Evolutionary conservation across 2,329 filamentous ascomycete species (phyloP).

Genomic region (Herpomyces periplanetae): DNA sequence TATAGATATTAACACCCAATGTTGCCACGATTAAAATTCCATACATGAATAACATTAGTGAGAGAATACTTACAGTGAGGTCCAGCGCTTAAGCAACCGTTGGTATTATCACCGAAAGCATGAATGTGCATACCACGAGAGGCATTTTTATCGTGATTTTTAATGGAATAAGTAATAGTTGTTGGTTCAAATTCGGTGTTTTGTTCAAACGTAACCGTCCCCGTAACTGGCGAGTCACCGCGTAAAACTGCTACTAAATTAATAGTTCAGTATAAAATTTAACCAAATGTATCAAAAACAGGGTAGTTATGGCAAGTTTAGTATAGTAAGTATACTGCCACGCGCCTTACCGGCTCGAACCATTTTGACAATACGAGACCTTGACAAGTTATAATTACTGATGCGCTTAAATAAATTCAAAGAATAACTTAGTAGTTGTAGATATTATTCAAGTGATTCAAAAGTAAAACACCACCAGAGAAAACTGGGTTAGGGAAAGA

Average conservation of each 20-base stretch:
- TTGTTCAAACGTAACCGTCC: constrained; percentile 86
- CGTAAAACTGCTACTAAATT: constrained; percentile 59
- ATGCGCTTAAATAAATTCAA: constrained; percentile 17
- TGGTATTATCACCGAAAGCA: constrained; percentile 98
- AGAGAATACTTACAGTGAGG: constrained; percentile 39
- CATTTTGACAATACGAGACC: constrained; percentile 2
- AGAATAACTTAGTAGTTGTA: constrained; percentile 25
- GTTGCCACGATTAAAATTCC: too few relatives aligned
- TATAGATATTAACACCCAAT: too few relatives aligned
- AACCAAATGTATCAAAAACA: too few relatives aligned
- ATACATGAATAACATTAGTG: not conserved
- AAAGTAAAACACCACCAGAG: too few relatives aligned
- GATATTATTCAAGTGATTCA: too few relatives aligned
- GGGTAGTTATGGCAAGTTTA: too few relatives aligned
- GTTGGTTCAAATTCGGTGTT: constrained; percentile 39
- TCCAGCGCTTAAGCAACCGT: constrained; percentile 90
- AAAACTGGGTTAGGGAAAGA: too few relatives aligned
- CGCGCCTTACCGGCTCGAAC: constrained; percentile 1
- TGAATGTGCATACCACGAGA: constrained; percentile 96
- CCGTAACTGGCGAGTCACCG: constrained; percentile 80
- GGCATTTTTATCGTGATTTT: constrained; percentile 66
- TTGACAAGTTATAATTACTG: constrained; percentile 7
- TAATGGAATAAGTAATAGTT: constrained; percentile 64
- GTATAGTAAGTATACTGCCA: constrained; percentile 2
- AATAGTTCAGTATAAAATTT: constrained; percentile 3